Evolutionary conservation across 2,329 filamentous ascomycete genomes (phyloP), one percentile per base, ranked within the genome.

Genomic region (Ophiocordyceps sinensis): DNA sequence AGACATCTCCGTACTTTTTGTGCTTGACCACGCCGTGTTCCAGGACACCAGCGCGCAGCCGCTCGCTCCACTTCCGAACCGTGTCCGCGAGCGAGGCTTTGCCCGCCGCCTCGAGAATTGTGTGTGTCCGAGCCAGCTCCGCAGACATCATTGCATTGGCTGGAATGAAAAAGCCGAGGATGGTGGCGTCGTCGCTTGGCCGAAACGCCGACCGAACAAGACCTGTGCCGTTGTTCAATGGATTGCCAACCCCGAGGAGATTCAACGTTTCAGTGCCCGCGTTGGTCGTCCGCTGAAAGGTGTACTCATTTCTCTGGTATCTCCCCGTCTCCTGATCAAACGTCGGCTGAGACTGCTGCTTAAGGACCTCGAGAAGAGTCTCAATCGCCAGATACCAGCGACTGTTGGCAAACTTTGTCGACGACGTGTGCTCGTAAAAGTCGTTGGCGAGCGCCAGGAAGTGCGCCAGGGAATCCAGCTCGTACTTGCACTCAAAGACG

Each of bases 401-500:
- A 6, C 70, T 59, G 3, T 75, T 88, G 31, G 96, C 56, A 56
- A 94, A 95, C 1, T 82, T 80, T 1, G 72, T 82, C 0, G 85
- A 89, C 2, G 72, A 72, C 0, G 86, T 93, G 54, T 85, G 73
- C 32, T 82, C 76, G 62, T 91, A 73, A 62, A 94, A 96, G 51
- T 94, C 79, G 53, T 94, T 95, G 15, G 73, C 76, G 2, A 98
- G 65, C 0, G 83, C 78, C 6, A 98, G 71, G 59, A 98, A 98
- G 55, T 93, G 82, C 0, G 88, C 91, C 1, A 98, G 70, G 9
- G 88, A 95, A 63, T 98, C 91, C 19, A 98, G 77, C 65, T 98
- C 91, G 62, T 96, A 98, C 63, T 98, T 98, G 75, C 91, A 98
- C 62, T 98, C 91, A 49, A 95, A 98, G 4, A 98, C 91, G 38